A percentile compares a stretch with the other conserved stretches of the same genome.
Evolutionary conservation across 1,284 basidiomycete genomes (phyloP).

Genomic region (Ceratobasidium theobromae): DNA sequence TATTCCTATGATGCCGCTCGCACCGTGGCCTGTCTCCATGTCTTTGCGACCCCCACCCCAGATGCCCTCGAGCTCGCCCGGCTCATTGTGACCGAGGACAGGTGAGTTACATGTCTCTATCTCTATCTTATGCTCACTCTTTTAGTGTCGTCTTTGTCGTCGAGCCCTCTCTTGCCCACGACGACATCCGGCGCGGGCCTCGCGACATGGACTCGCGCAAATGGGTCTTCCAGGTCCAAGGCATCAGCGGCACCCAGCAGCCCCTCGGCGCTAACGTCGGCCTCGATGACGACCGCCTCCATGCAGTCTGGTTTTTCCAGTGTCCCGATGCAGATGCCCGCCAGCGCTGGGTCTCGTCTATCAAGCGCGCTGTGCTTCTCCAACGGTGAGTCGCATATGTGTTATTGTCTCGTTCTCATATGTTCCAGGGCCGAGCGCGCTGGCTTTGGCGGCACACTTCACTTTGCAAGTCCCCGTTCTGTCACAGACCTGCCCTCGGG

Average conservation of each 20-base stretch:
- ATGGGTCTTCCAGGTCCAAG: constrained; percentile 17
- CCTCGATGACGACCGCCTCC: constrained; percentile 50
- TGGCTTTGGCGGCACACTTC: constrained; percentile 20
- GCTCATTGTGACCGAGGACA: constrained; percentile 26
- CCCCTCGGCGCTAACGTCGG: too few species aligned
- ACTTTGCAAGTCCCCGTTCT: constrained; percentile 18
- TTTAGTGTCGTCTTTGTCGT: constrained; percentile 25
- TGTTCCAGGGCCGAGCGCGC: constrained; percentile 22
- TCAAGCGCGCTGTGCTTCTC: constrained; percentile 67
- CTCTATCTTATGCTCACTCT: background rate
- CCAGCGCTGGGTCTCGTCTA: constrained; percentile 69
- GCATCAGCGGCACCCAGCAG: constrained; percentile 25
- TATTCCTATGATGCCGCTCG: constrained; percentile 17
- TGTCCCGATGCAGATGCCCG: constrained; percentile 60
- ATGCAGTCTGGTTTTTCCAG: constrained; percentile 68
- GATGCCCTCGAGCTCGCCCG: constrained; percentile 28
- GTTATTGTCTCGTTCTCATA: constrained; percentile 25
- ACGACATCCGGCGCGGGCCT: constrained; percentile 21
- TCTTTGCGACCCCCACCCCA: constrained; percentile 23
- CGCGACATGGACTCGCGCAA: constrained; percentile 17
- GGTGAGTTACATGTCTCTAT: constrained; percentile 1
- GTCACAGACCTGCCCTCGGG: constrained; percentile 22
- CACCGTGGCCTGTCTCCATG: constrained; percentile 19
- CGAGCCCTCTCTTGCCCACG: constrained; percentile 14
- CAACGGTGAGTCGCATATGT: constrained; percentile 63